A percentile compares a stretch with the other conserved stretches of the same genome.
These are phyloP conservation scores for Candida peoriensis DNA, from an alignment of 805 yeast species.

Conservation along the genomic window DNA sequence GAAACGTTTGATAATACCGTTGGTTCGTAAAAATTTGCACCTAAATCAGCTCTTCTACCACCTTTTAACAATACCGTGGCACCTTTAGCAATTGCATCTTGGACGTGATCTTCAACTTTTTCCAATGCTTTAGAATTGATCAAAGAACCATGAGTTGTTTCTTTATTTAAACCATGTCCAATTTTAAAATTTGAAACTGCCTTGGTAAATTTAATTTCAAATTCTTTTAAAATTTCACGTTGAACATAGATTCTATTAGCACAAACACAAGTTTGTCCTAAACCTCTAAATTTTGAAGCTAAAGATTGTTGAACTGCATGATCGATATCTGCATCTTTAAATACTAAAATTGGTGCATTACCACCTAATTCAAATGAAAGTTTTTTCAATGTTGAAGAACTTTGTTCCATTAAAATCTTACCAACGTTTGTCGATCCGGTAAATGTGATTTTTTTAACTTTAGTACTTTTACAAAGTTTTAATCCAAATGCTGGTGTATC, in stretches of 20 bases:
- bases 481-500: constrained; percentile 50
- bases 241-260: constrained; percentile 59
- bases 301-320: constrained; percentile 47
- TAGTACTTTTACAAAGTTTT: constrained; percentile 41
- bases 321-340: constrained; percentile 55
- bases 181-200: constrained; percentile 43
- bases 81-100: constrained; percentile 51
- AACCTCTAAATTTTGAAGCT: constrained; percentile 53
- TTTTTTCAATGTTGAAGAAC: constrained; percentile 53
- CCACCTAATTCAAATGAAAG: constrained; percentile 64
- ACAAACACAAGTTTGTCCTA: constrained; percentile 66
- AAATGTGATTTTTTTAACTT: constrained; percentile 52
- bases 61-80: constrained; percentile 48
- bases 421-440: constrained; percentile 66
- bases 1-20: constrained; percentile 49
- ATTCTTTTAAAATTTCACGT: constrained; percentile 42
- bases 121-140: constrained; percentile 45
- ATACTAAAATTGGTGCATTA: constrained; percentile 59
- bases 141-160: constrained; percentile 52
- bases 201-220: constrained; percentile 37
- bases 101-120: constrained; percentile 49
- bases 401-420: constrained; percentile 51
- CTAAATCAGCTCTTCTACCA: constrained; percentile 44
- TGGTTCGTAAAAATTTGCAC: constrained; percentile 50
- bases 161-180: constrained; percentile 51